Conservation (phyloP, 805 yeast genomes). For the Metschnikowia cubensis region DNA sequence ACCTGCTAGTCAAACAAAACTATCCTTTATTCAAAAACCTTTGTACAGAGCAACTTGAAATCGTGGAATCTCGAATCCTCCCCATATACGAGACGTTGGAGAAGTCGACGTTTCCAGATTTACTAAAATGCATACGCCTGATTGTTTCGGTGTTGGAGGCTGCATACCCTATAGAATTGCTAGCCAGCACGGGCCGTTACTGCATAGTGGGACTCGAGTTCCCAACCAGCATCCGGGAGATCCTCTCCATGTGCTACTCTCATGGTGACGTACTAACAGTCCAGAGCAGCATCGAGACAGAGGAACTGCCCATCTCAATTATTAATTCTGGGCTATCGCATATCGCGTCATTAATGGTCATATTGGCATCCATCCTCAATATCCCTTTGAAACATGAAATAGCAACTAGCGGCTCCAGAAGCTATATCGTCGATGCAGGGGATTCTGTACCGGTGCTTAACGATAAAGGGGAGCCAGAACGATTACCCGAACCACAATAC, state of each 20-base stretch:
- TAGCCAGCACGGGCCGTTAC: constrained; percentile 22
- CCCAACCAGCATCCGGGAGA: constrained; percentile 29
- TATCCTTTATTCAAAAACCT: constrained; percentile 16
- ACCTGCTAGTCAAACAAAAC: constrained; percentile 16
- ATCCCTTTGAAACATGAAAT: constrained; percentile 28
- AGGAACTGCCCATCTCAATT: constrained; percentile 9
- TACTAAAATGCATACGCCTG: constrained; percentile 15
- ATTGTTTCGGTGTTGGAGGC: constrained; percentile 20
- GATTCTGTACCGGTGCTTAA: neutral
- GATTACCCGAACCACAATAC: neutral
- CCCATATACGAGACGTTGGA: constrained; percentile 26
- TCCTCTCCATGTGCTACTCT: constrained; percentile 27
- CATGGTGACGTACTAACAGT: constrained; percentile 6
- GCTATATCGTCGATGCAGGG: constrained; percentile 22
- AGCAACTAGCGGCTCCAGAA: constrained; percentile 19
- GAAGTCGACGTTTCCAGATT: constrained; percentile 20
- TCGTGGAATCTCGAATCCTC: constrained; percentile 24
- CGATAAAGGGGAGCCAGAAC: neutral
- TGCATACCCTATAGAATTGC: constrained; percentile 25
- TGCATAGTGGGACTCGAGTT: constrained; percentile 33
- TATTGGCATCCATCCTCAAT: constrained; percentile 25
- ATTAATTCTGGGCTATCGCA: constrained; percentile 32
- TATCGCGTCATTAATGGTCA: constrained; percentile 26
- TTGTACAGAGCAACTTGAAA: constrained; percentile 22
- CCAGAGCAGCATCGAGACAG: constrained; percentile 3